Conservation (phyloP, 163 green algal species). For the Scenedesmus sp. region DNA sequence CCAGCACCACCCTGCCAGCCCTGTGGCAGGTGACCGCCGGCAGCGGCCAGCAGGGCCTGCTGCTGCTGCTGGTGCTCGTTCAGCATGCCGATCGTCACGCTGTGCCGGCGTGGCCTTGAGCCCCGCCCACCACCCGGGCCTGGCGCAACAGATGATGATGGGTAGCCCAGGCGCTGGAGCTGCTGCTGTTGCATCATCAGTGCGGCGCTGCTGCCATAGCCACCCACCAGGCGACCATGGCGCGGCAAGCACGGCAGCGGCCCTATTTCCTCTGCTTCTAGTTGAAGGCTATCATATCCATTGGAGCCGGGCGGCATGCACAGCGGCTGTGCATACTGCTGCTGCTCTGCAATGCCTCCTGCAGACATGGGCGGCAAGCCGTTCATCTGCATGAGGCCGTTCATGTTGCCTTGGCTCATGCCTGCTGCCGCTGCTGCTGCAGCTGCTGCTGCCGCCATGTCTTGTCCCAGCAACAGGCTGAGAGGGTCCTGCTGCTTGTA, state of each 20-base stretch:
- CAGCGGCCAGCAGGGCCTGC: conserved; percentile 13
- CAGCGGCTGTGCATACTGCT: background rate
- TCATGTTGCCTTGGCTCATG: background rate
- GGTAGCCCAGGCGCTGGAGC: conserved; percentile 19
- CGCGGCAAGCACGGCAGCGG: conserved; percentile 36
- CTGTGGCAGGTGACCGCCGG: background rate
- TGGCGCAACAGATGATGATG: background rate
- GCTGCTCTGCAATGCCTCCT: background rate
- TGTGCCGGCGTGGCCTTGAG: conserved; percentile 12
- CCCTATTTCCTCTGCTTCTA: conserved; percentile 21
- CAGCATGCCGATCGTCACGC: conserved; percentile 45
- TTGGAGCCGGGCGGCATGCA: background rate
- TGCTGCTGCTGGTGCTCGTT: conserved; percentile 47
- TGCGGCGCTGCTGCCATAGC: background rate
- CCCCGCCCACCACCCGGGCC: background rate
- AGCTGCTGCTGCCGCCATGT: background rate
- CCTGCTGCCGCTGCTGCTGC: conserved; percentile 20
- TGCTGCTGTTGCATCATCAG: conserved; percentile 43
- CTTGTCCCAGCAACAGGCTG: conserved; percentile 14
- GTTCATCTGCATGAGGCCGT: background rate
- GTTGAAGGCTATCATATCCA: background rate
- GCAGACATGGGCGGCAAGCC: background rate
- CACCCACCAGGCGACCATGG: background rate
- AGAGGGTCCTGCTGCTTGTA: conserved; percentile 37
- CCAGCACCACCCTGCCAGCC: background rate